Conservation (phyloP, 2,329 filamentous ascomycete genomes). For the Gaeumannomyces tritici region DNA sequence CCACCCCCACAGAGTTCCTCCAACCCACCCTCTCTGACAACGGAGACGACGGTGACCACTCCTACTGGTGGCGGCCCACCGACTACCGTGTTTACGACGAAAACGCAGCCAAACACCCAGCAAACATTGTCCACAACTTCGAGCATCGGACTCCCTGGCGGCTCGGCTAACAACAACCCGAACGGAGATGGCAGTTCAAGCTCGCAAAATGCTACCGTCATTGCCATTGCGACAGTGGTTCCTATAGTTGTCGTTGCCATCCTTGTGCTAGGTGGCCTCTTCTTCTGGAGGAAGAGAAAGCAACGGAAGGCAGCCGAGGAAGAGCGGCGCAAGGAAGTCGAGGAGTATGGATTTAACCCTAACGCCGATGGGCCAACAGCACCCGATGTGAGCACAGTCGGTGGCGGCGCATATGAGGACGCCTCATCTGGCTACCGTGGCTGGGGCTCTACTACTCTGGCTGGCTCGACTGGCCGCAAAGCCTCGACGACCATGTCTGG, state of each 20-base stretch:
- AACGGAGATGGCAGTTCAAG: constrained; percentile 26
- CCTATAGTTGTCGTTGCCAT: constrained; percentile 83
- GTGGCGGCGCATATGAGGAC: constrained; percentile 58
- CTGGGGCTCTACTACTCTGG: constrained; percentile 73
- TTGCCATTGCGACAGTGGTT: constrained; percentile 88
- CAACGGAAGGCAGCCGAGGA: constrained; percentile 78
- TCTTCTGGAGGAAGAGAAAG: constrained; percentile 84
- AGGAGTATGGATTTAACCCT: constrained; percentile 97
- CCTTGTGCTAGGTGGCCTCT: constrained; percentile 65
- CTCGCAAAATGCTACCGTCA: constrained; percentile 57
- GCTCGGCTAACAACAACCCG: constrained; percentile 16
- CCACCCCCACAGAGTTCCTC: constrained; percentile 10
- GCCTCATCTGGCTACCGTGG: constrained; percentile 76
- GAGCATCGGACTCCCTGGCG: constrained; percentile 6
- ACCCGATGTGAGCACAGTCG: constrained; percentile 29
- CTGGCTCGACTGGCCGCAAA: constrained; percentile 65
- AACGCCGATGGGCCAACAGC: constrained; percentile 77
- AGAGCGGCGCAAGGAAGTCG: constrained; percentile 85
- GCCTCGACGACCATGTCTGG: constrained; percentile 84
- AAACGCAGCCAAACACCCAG: constrained; percentile 11
- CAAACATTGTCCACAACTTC: constrained; percentile 12
- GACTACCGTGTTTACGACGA: constrained; percentile 10
- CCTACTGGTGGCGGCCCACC: constrained; percentile 6
- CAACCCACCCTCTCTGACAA: constrained; percentile 6
- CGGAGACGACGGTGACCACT: constrained; percentile 40